These are phyloP conservation scores for Hortaea sp. DNA, from an alignment of 2,329 filamentous ascomycete genomes.

Conservation along the genomic window DNA sequence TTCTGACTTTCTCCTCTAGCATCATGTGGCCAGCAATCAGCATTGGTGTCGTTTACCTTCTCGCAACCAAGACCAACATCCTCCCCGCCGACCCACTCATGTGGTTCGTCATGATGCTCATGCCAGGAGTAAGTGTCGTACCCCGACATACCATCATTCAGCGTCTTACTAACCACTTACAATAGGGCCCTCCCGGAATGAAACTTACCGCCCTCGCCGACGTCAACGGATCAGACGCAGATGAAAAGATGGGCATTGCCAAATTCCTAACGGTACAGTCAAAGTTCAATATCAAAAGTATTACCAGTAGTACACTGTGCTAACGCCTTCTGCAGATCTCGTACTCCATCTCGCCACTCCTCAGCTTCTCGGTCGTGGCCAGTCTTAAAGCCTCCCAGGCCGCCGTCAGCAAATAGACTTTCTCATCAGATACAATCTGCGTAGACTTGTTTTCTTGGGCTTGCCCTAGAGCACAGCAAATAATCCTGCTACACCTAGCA, in stretches of 20 bases:
- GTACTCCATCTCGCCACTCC: slow-evolving; percentile 34
- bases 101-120: slow-evolving; percentile 56
- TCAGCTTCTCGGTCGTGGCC: slow-evolving; percentile 35
- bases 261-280: slow-evolving; percentile 38
- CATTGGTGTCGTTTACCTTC: slow-evolving; percentile 44
- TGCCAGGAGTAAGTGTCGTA: slow-evolving; percentile 34
- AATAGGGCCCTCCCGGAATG: slow-evolving; percentile 40
- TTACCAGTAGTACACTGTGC: too few species aligned
- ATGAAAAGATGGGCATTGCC: slow-evolving; percentile 44
- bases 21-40: slow-evolving; percentile 47
- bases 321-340: slow-evolving; percentile 23
- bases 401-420: slow-evolving; percentile 8
- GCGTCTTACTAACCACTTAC: too few species aligned
- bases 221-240: slow-evolving; percentile 35
- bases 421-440: not conserved
- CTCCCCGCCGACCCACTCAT: slow-evolving; percentile 51
- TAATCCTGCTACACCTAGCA: slow-evolving; percentile 1
- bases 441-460: not conserved
- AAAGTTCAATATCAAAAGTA: too few species aligned
- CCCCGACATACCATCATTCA: too few species aligned
- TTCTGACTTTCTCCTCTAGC: not conserved
- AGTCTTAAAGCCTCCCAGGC: slow-evolving; percentile 31
- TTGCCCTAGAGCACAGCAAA: not conserved
- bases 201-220: slow-evolving; percentile 44
- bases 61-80: slow-evolving; percentile 44